Conservation (phyloP, 345 rosid genomes). For the Eucalyptus caleyi region DNA sequence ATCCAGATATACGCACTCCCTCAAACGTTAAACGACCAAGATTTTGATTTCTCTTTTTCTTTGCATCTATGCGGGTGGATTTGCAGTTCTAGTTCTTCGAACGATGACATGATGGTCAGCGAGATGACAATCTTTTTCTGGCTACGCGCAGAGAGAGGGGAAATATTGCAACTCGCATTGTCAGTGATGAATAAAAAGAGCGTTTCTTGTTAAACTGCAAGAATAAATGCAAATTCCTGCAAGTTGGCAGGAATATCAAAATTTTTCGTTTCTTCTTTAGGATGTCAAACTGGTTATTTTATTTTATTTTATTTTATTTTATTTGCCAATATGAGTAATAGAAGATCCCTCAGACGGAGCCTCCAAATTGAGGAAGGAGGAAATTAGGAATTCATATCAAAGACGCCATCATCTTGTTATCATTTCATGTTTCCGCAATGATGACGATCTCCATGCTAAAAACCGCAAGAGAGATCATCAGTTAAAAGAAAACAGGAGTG, state of each 20-base stretch:
- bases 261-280: not conserved
- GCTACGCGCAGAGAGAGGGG: not conserved
- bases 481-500: not conserved
- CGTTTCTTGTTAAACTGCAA: not conserved
- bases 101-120: not conserved
- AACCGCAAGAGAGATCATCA: not conserved
- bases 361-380: not conserved
- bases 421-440: not conserved
- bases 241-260: not conserved
- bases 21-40: not conserved
- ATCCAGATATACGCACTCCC: not conserved
- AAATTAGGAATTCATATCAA: not conserved
- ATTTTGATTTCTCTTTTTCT: not conserved
- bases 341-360: not conserved
- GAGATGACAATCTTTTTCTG: not conserved
- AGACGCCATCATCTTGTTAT: not conserved
- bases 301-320: not conserved
- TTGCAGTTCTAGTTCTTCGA: not conserved
- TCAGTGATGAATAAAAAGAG: not conserved
- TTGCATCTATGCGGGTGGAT: not conserved
- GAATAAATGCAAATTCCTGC: not conserved
- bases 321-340: not conserved
- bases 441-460: not conserved
- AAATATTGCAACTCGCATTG: not conserved
- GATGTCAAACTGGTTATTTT: not conserved